phyloP scores from a whole-genome alignment of 75 land plant genomes.

The Pinus taeda region DNA sequence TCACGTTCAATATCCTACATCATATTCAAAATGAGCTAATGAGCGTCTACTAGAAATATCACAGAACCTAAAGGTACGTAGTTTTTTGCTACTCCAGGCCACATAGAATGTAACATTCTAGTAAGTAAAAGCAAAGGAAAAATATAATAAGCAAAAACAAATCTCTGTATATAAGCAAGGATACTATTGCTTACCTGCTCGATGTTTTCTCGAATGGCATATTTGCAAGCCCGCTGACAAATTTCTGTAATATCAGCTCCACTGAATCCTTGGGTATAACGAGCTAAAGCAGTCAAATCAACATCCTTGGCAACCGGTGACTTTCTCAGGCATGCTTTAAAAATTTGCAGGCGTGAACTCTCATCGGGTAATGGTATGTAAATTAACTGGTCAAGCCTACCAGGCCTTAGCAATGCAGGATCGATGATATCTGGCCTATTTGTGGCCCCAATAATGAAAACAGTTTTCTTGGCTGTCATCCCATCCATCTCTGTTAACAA shows the following conservation, averaged over 20 bases:
- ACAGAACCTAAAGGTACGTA: too few relatives aligned
- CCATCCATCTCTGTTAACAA: slow-evolving; percentile 47
- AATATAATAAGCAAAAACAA: not conserved
- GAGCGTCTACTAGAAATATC: too few relatives aligned
- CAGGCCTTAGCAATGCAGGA: slow-evolving; percentile 55
- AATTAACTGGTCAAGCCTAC: slow-evolving; percentile 64
- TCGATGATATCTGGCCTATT: slow-evolving; percentile 55
- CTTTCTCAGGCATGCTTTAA: slow-evolving; percentile 56
- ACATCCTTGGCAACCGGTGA: slow-evolving; percentile 63
- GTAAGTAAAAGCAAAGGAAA: not conserved
- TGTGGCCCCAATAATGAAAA: slow-evolving; percentile 44
- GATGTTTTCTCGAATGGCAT: slow-evolving; percentile 64
- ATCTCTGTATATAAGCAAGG: not conserved
- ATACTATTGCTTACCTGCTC: slow-evolving; percentile 36
- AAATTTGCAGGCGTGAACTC: slow-evolving; percentile 43
- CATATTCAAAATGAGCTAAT: not conserved
- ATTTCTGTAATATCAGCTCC: slow-evolving; percentile 75
- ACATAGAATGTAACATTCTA: too few relatives aligned
- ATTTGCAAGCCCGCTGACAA: slow-evolving; percentile 71
- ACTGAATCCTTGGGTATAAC: slow-evolving; percentile 67
- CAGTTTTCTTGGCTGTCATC: slow-evolving; percentile 43
- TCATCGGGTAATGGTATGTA: slow-evolving; percentile 68
- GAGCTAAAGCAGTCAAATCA: slow-evolving; percentile 43
- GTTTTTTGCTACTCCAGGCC: too few relatives aligned
- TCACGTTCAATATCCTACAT: slow-evolving; percentile 47